Evolutionary conservation across 2,329 filamentous ascomycete species (phyloP).

Genomic region (Emydomyces testavorans): DNA sequence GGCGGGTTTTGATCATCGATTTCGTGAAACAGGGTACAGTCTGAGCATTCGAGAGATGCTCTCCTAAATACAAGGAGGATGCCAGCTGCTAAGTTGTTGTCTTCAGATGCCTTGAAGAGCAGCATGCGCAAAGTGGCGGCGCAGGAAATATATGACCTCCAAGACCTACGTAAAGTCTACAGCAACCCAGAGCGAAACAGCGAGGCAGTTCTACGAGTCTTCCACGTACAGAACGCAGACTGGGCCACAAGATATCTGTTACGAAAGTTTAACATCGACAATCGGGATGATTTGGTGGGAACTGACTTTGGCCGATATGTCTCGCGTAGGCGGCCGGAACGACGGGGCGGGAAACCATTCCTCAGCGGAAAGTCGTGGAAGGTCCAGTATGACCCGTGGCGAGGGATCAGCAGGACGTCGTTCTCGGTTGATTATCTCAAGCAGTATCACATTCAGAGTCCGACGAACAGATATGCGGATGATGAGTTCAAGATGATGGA

Average conservation of each 20-base stretch:
- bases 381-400: constrained; percentile 41
- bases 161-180: constrained; percentile 38
- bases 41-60: too few species aligned
- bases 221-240: constrained; percentile 44
- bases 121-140: constrained; percentile 37
- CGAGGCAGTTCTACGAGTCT: constrained; percentile 25
- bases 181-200: constrained; percentile 20
- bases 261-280: constrained; percentile 43
- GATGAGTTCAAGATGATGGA: constrained; percentile 39
- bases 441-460: constrained; percentile 26
- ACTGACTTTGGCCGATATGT: constrained; percentile 42
- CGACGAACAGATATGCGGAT: constrained; percentile 14
- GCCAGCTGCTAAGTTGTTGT: neutral
- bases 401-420: constrained; percentile 39
- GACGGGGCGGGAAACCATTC: constrained; percentile 42
- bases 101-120: constrained; percentile 27
- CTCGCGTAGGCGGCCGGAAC: constrained; percentile 37
- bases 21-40: constrained; percentile 32
- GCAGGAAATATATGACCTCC: constrained; percentile 39
- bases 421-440: constrained; percentile 45
- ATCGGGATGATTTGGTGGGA: constrained; percentile 37
- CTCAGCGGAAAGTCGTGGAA: constrained; percentile 42
- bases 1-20: constrained; percentile 43
- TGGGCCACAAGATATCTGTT: constrained; percentile 42
- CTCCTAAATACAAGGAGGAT: too few species aligned